phyloP scores from a whole-genome alignment of 2,329 filamentous ascomycete genomes.

The Scedosporium apiospermum region DNA sequence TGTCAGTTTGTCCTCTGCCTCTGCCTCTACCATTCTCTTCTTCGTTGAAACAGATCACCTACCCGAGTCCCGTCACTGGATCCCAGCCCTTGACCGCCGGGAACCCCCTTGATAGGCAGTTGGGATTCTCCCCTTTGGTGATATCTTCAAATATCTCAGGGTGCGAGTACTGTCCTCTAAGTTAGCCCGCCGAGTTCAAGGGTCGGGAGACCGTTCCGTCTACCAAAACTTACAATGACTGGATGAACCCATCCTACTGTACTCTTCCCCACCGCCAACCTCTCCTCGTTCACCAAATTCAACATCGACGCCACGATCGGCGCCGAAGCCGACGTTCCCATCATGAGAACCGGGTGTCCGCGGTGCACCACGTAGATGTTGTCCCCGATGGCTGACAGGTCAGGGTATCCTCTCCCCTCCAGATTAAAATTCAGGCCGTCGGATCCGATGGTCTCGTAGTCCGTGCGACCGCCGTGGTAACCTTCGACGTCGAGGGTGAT shows the following conservation, averaged over 20 bases:
- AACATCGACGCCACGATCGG: slow-evolving; percentile 25
- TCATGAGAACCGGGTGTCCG: slow-evolving; percentile 30
- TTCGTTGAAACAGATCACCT: not conserved
- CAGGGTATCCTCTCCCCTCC: slow-evolving; percentile 36
- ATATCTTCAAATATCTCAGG: slow-evolving; percentile 5
- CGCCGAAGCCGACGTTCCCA: slow-evolving; percentile 35
- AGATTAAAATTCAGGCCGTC: slow-evolving; percentile 35
- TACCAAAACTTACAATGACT: not conserved
- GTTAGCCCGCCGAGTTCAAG: not conserved
- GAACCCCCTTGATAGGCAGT: slow-evolving; percentile 1
- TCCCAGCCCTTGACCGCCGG: slow-evolving; percentile 5
- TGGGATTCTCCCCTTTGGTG: slow-evolving; percentile 1
- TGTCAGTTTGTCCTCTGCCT: not conserved
- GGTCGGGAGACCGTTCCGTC: not conserved
- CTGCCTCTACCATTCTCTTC: not conserved
- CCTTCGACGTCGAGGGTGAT: not conserved
- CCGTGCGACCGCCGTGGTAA: not conserved
- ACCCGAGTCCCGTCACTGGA: slow-evolving; percentile 5
- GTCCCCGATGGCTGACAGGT: slow-evolving; percentile 34
- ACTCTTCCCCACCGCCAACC: slow-evolving; percentile 18
- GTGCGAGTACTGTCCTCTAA: not conserved
- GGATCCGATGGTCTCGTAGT: slow-evolving; percentile 16
- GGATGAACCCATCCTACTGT: slow-evolving; percentile 14
- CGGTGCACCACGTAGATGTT: slow-evolving; percentile 33
- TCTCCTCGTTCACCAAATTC: slow-evolving; percentile 21